phyloP scores from a whole-genome alignment of 2,329 filamentous ascomycete genomes.

The Botryotinia globosa region DNA sequence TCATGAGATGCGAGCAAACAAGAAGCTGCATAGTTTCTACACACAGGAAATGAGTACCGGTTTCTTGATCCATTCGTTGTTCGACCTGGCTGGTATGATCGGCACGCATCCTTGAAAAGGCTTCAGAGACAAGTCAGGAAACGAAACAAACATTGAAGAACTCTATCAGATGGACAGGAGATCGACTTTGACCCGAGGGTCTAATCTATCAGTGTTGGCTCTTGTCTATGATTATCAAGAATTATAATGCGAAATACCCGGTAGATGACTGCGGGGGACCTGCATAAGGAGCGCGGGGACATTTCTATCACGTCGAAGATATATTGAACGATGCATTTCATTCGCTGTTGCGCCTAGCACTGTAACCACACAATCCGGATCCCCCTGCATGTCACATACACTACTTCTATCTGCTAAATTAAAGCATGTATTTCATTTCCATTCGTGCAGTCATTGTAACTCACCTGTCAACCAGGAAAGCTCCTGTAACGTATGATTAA shows the following conservation, averaged over 20 bases:
- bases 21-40: background rate
- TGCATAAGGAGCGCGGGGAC: constrained; percentile 9
- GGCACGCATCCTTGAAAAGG: background rate
- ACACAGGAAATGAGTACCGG: background rate
- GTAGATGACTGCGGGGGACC: constrained; percentile 10
- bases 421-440: background rate
- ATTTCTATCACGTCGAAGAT: background rate
- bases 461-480: background rate
- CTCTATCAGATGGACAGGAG: background rate
- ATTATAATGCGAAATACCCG: background rate
- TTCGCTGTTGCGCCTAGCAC: constrained; percentile 4
- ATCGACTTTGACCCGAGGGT: background rate
- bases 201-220: background rate
- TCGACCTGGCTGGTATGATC: background rate
- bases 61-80: background rate
- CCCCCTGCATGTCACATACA: constrained; percentile 17
- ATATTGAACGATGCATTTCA: background rate
- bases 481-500: background rate
- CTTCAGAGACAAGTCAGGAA: constrained; percentile 5
- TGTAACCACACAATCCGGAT: background rate
- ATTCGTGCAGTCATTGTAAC: background rate
- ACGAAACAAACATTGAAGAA: background rate
- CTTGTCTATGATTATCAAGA: background rate
- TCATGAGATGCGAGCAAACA: constrained; percentile 4
- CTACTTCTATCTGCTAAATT: constrained; percentile 8